Evolutionary conservation across 1,284 basidiomycete genomes (phyloP).

Genomic region (Pholiota adiposa): DNA sequence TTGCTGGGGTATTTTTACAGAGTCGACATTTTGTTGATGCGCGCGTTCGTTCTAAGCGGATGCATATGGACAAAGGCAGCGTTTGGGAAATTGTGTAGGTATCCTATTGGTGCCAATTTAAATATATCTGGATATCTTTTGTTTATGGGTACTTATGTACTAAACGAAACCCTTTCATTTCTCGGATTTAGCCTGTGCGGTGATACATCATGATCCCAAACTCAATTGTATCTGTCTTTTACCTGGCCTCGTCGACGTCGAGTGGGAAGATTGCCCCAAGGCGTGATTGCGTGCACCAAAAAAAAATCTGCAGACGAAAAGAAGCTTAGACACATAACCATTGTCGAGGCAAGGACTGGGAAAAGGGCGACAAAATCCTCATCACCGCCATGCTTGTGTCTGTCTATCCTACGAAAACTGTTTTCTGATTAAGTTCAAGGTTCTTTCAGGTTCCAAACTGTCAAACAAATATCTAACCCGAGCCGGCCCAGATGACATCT

Average conservation of each 20-base stretch:
- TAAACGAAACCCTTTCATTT: conserved; percentile 16
- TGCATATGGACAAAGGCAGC: conserved; percentile 47
- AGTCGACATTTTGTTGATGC: conserved; percentile 8
- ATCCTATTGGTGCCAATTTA: conserved; percentile 19
- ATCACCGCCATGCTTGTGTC: background rate
- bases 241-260: conserved; percentile 1
- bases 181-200: conserved; percentile 19
- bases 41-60: conserved; percentile 33
- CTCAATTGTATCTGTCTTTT: conserved; percentile 9
- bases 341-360: background rate
- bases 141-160: conserved; percentile 14
- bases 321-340: background rate
- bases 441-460: conserved; percentile 14
- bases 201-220: conserved; percentile 16
- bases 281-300: background rate
- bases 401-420: conserved; percentile 2
- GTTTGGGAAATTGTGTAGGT: conserved; percentile 44
- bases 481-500: conserved; percentile 35
- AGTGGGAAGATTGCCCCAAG: conserved; percentile 6
- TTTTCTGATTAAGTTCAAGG: background rate
- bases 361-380: background rate
- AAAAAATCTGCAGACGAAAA: background rate
- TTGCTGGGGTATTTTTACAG: conserved; percentile 4
- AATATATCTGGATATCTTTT: conserved; percentile 11
- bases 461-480: conserved; percentile 19